phyloP scores from a whole-genome alignment of 805 yeast genomes.

The Sungouiella blattae region DNA sequence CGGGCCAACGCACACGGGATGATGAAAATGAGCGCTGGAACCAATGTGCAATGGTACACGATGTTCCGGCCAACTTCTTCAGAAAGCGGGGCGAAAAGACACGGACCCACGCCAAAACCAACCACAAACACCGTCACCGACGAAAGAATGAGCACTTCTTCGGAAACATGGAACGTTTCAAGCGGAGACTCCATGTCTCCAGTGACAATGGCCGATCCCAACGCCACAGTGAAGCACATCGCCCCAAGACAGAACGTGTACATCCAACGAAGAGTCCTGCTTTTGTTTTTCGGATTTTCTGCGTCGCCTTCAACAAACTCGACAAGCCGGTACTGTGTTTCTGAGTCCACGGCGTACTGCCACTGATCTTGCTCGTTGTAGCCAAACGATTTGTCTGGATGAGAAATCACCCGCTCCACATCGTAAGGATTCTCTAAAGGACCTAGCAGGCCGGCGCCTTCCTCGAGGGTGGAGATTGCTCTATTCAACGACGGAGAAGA shows the following conservation, averaged over 20 bases:
- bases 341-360: conserved; percentile 56
- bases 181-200: conserved; percentile 57
- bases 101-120: conserved; percentile 66
- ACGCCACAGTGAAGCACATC: conserved; percentile 56
- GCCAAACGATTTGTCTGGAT: conserved; percentile 38
- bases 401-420: conserved; percentile 30
- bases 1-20: conserved; percentile 62
- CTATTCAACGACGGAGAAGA: too few relatives aligned
- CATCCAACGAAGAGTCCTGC: conserved; percentile 43
- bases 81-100: conserved; percentile 59
- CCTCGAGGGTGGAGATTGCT: too few relatives aligned
- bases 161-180: conserved; percentile 47
- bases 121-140: conserved; percentile 54
- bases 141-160: conserved; percentile 55
- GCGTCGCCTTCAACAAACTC: conserved; percentile 47
- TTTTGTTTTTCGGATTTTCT: conserved; percentile 51
- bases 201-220: conserved; percentile 61
- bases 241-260: conserved; percentile 47
- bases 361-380: too few relatives aligned
- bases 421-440: conserved; percentile 56
- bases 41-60: conserved; percentile 52
- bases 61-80: conserved; percentile 59
- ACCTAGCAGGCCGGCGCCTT: conserved; percentile 48
- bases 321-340: conserved; percentile 55
- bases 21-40: conserved; percentile 57